Evolutionary conservation across 1,139 yeast genomes (phyloP).

Genomic region (Taphrina sp.): DNA sequence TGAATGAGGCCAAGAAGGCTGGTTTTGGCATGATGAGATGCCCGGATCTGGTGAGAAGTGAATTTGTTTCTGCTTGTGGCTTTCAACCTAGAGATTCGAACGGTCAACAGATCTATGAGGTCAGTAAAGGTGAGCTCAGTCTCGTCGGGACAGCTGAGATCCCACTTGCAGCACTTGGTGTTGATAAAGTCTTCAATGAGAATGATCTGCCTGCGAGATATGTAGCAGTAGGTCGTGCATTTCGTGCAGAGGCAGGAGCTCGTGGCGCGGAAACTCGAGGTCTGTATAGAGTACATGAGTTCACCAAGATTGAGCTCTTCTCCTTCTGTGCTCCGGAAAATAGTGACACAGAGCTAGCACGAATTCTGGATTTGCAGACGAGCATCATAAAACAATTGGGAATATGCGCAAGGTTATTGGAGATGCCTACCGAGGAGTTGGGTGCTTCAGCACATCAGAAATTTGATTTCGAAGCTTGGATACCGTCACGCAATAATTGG

Average conservation of each 20-base stretch:
- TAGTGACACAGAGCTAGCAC: conserved; percentile 54
- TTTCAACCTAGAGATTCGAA: conserved; percentile 90
- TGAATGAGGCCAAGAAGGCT: conserved; percentile 59
- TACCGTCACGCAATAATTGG: conserved; percentile 94
- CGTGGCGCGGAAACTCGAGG: conserved; percentile 93
- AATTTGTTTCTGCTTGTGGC: conserved; percentile 84
- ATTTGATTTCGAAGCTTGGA: conserved; percentile 95
- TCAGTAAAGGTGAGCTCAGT: conserved; percentile 54
- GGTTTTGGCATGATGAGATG: conserved; percentile 77
- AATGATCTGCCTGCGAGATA: conserved; percentile 54
- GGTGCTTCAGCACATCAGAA: conserved; percentile 93
- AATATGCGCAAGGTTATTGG: conserved; percentile 71
- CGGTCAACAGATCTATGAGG: conserved; percentile 77
- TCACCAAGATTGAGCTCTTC: conserved; percentile 92
- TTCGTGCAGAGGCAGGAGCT: conserved; percentile 96
- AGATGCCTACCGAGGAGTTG: conserved; percentile 86
- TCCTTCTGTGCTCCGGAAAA: conserved; percentile 57
- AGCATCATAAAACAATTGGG: conserved; percentile 66
- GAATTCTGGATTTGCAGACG: conserved; percentile 63
- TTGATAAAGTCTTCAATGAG: conserved; percentile 46
- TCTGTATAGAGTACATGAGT: conserved; percentile 91
- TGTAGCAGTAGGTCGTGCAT: conserved; percentile 84
- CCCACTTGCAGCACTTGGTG: conserved; percentile 72
- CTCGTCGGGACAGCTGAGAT: conserved; percentile 95
- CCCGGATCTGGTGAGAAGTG: conserved; percentile 79